phyloP scores from a whole-genome alignment of 2,329 filamentous ascomycete species.

The Talaromyces sp. region DNA sequence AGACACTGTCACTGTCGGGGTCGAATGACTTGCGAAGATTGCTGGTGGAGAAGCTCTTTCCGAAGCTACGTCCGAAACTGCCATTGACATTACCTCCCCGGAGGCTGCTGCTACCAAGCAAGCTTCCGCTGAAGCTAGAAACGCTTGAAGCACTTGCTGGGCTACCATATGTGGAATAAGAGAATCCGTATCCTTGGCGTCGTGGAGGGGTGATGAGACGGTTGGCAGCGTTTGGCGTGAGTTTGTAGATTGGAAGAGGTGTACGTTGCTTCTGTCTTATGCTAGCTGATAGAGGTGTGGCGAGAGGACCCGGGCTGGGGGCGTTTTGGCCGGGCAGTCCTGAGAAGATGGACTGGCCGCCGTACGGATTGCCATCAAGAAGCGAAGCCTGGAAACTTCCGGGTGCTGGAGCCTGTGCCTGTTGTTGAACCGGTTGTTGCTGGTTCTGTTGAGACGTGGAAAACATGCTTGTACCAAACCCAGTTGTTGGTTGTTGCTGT shows the following conservation, averaged over 20 bases:
- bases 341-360: slow-evolving; percentile 80
- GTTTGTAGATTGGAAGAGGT: slow-evolving; percentile 80
- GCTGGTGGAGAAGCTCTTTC: slow-evolving; percentile 84
- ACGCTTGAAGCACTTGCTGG: slow-evolving; percentile 69
- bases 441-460: slow-evolving; percentile 53
- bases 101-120: slow-evolving; percentile 46
- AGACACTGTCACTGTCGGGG: slow-evolving; percentile 72
- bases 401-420: slow-evolving; percentile 47
- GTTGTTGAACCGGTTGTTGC: slow-evolving; percentile 51
- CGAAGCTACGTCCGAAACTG: slow-evolving; percentile 68
- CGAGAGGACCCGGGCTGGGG: slow-evolving; percentile 79
- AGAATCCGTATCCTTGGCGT: slow-evolving; percentile 79
- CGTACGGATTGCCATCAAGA: slow-evolving; percentile 82
- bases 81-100: slow-evolving; percentile 39
- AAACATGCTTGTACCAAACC: slow-evolving; percentile 47
- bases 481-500: slow-evolving; percentile 34
- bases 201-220: slow-evolving; percentile 81
- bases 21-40: slow-evolving; percentile 80
- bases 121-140: slow-evolving; percentile 65
- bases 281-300: slow-evolving; percentile 76
- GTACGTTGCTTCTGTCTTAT: slow-evolving; percentile 75
- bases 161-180: slow-evolving; percentile 86
- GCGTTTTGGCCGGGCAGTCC: slow-evolving; percentile 61
- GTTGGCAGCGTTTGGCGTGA: slow-evolving; percentile 75
- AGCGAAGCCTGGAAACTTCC: slow-evolving; percentile 69